These are phyloP conservation scores for Penicillium crystallinum DNA, from an alignment of 495 filamentous ascomycete species.

Conservation along the genomic window DNA sequence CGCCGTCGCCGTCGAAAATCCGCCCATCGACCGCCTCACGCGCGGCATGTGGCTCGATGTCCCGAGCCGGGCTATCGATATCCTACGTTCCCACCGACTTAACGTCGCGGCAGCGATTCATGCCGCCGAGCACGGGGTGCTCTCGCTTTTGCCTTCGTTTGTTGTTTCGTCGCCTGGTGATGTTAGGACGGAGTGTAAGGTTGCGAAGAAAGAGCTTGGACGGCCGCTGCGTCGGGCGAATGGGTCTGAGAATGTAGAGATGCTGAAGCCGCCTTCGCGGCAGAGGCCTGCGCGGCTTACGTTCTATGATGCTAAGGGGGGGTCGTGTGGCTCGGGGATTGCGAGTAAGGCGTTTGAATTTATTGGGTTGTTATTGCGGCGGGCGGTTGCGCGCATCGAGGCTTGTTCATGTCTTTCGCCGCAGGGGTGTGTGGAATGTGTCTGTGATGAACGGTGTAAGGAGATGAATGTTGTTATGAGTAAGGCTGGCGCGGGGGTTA, in stretches of 20 bases:
- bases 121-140: slow-evolving; percentile 85
- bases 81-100: slow-evolving; percentile 63
- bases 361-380: slow-evolving; percentile 67
- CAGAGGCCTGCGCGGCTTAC: slow-evolving; percentile 85
- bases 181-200: slow-evolving; percentile 94
- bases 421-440: slow-evolving; percentile 83
- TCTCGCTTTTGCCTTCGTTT: slow-evolving; percentile 82
- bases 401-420: slow-evolving; percentile 57
- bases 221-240: slow-evolving; percentile 28
- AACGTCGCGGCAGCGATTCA: slow-evolving; percentile 90
- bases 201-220: slow-evolving; percentile 61
- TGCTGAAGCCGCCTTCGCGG: slow-evolving; percentile 48
- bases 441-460: slow-evolving; percentile 78
- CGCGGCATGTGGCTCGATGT: slow-evolving; percentile 98
- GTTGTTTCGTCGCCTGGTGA: slow-evolving; percentile 83
- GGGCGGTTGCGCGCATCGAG: slow-evolving; percentile 74
- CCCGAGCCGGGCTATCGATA: slow-evolving; percentile 69
- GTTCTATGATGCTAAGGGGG: slow-evolving; percentile 93
- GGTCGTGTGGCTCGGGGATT: slow-evolving; percentile 75
- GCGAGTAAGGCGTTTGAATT: slow-evolving; percentile 91
- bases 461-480: slow-evolving; percentile 90
- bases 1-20: slow-evolving; percentile 88
- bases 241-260: slow-evolving; percentile 12
- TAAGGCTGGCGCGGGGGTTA: slow-evolving; percentile 78
- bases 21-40: slow-evolving; percentile 73